A percentile compares a stretch with the other conserved stretches of the same genome.
These are phyloP conservation scores for Linnemannia zychae DNA, from an alignment of 192 early-diverging fungal species.

Conservation along the genomic window DNA sequence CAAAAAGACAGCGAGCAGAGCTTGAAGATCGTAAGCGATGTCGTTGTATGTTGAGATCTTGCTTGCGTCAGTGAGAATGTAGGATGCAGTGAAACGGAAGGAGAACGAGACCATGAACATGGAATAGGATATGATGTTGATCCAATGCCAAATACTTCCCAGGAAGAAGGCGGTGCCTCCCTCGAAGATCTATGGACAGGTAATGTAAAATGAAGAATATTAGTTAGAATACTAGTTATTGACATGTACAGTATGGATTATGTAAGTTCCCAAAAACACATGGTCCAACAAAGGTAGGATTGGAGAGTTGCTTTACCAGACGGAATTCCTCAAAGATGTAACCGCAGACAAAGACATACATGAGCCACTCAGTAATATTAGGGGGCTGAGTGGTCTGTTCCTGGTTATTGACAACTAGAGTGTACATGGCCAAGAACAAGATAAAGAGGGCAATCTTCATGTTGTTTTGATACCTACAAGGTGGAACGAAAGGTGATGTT, in stretches of 20 bases:
- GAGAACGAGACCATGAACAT: conserved; percentile 52
- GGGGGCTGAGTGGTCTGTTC: conserved; percentile 7
- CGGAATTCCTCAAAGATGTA: conserved; percentile 57
- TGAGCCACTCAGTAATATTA: conserved; percentile 22
- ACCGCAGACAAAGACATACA: conserved; percentile 53
- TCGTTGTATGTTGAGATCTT: conserved; percentile 6
- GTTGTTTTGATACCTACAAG: conserved; percentile 51
- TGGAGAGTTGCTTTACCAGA: conserved; percentile 27
- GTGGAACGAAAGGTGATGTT: neutral
- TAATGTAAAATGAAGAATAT: neutral
- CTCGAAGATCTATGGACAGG: conserved; percentile 42
- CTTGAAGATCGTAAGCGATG: conserved; percentile 51
- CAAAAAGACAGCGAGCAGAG: conserved; percentile 43
- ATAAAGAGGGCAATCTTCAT: conserved; percentile 48
- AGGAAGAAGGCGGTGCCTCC: conserved; percentile 56
- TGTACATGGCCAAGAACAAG: conserved; percentile 46
- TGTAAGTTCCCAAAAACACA: neutral
- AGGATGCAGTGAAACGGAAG: conserved; percentile 41
- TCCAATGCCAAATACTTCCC: conserved; percentile 56
- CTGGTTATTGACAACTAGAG: conserved; percentile 50
- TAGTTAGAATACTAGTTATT: too few species aligned
- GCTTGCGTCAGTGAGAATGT: neutral
- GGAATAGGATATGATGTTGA: conserved; percentile 56
- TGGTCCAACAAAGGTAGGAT: neutral
- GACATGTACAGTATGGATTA: neutral